Conservation (phyloP, 805 yeast genomes). For the Saccharomycodes ludwigii region DNA sequence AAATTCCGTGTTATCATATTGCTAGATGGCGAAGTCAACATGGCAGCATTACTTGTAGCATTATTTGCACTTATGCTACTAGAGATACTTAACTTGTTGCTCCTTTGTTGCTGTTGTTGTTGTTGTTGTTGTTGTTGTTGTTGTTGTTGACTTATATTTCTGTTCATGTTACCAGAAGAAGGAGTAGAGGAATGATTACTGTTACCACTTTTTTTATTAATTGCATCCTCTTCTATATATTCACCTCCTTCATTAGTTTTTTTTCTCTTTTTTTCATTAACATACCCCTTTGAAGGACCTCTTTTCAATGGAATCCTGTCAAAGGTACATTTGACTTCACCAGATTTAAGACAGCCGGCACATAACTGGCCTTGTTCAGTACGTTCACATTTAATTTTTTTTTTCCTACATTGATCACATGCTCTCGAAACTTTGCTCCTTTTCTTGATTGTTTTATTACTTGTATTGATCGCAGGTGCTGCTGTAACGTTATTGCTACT, state of each 20-base stretch:
- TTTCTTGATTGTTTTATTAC: conserved; percentile 34
- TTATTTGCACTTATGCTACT: too few relatives aligned
- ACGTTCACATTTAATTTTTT: conserved; percentile 63
- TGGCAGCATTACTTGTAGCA: too few relatives aligned
- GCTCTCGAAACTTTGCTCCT: conserved; percentile 68
- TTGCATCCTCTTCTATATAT: neutral
- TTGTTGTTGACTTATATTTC: conserved; percentile 2
- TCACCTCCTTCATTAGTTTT: too few relatives aligned
- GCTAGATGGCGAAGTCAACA: too few relatives aligned
- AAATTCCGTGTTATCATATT: too few relatives aligned
- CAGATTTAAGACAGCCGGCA: conserved; percentile 47
- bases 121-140: neutral
- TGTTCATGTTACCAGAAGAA: conserved; percentile 5
- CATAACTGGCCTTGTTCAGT: conserved; percentile 42
- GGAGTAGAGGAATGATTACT: conserved; percentile 6
- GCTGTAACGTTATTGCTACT: neutral
- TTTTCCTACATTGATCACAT: conserved; percentile 68
- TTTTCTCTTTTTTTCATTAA: too few relatives aligned
- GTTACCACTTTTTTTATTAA: conserved; percentile 3
- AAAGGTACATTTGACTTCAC: conserved; percentile 53
- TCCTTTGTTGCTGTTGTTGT: conserved; percentile 1
- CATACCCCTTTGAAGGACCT: conserved; percentile 69
- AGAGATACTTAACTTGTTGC: conserved; percentile 4
- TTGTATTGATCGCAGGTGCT: too few relatives aligned
- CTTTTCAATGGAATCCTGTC: conserved; percentile 63